Conservation (phyloP, 2,329 filamentous ascomycete genomes). For the Colletotrichum sp. region DNA sequence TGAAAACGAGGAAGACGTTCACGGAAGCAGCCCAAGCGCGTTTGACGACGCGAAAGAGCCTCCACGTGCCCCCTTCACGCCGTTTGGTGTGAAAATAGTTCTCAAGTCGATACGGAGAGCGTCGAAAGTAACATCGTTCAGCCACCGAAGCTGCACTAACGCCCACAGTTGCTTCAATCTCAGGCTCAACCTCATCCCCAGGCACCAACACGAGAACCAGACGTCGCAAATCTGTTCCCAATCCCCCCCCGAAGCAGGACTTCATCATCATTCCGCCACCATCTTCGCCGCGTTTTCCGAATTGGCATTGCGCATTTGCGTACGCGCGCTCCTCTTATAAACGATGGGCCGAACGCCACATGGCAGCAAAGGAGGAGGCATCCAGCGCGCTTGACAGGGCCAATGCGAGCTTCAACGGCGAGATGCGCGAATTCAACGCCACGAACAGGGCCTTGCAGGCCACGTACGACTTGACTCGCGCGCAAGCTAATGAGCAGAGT, state of each 20-base stretch:
- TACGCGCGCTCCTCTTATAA: neutral
- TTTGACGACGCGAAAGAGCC: neutral
- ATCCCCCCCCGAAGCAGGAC: neutral
- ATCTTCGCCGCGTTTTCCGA: neutral
- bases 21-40: neutral
- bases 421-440: neutral
- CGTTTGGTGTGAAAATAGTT: neutral
- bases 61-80: neutral
- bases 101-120: neutral
- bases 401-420: neutral
- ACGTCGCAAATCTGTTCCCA: neutral
- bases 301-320: neutral
- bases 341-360: neutral
- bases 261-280: neutral
- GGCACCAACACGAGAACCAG: neutral
- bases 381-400: neutral
- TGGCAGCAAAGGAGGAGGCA: neutral
- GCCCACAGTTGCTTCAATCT: neutral
- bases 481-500: neutral
- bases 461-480: neutral
- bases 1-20: neutral
- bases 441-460: neutral
- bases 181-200: neutral
- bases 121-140: neutral
- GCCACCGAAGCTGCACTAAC: neutral